A percentile compares a stretch with the other conserved stretches of the same genome.
phyloP scores from a whole-genome alignment of 108 stramenopile genomes.

The Heterococcus sp. region DNA sequence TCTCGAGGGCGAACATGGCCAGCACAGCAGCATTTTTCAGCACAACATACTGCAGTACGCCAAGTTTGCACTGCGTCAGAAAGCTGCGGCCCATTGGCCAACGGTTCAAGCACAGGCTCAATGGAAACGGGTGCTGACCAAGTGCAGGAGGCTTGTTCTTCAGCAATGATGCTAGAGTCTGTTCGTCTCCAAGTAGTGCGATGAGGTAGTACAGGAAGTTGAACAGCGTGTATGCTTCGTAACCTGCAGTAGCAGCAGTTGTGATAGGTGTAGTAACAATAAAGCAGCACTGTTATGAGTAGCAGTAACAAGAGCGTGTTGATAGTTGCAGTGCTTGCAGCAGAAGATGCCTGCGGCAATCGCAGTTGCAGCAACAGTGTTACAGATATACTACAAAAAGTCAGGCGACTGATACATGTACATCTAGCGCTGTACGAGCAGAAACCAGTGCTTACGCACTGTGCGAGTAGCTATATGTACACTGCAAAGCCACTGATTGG shows the following conservation, averaged over 20 bases:
- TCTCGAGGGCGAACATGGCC: constrained; percentile 68
- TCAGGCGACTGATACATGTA: too few relatives aligned
- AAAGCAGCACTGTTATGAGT: too few relatives aligned
- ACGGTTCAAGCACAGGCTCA: constrained; percentile 15
- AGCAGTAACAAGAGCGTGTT: too few relatives aligned
- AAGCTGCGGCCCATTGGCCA: constrained; percentile 76
- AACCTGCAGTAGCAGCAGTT: constrained; percentile 54
- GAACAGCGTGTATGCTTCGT: constrained; percentile 89
- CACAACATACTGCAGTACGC: constrained; percentile 91
- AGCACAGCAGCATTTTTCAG: constrained; percentile 64
- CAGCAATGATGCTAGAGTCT: constrained; percentile 66
- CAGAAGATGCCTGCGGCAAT: too few relatives aligned
- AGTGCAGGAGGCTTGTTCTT: constrained; percentile 52
- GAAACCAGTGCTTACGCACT: too few relatives aligned
- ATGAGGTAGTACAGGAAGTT: constrained; percentile 87
- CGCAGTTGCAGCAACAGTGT: too few relatives aligned
- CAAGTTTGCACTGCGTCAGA: constrained; percentile 77
- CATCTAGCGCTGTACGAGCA: too few relatives aligned
- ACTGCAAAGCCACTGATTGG: too few relatives aligned
- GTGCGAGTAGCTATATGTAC: too few relatives aligned
- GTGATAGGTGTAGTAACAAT: too few relatives aligned
- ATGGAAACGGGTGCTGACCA: not conserved
- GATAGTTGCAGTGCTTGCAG: too few relatives aligned
- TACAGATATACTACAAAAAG: too few relatives aligned
- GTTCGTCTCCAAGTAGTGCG: constrained; percentile 80